Base-by-base conservation (phyloP, 2,329 filamentous ascomycete genomes). In the Chrysoporthe puriensis region DNA sequence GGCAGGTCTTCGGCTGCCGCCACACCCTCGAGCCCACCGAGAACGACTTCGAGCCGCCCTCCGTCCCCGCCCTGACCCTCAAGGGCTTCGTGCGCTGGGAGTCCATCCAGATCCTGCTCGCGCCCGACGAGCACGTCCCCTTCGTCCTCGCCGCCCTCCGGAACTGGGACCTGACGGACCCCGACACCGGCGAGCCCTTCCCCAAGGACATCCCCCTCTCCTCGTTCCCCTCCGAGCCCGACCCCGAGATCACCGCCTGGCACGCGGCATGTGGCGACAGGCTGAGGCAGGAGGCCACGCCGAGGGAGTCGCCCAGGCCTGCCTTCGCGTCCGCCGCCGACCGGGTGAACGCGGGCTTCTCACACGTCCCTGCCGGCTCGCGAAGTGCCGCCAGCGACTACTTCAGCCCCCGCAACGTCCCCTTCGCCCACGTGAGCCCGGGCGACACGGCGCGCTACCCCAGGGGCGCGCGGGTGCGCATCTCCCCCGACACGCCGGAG, bases 61-160 rank as follows among this genome's bases (percentile, higher is more conserved):
- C 86, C 0, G 86, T 97, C 54, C 96, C 96, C 0, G 92, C 94
- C 16, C 81, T 99, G 66, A 96, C 95, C 46, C 84, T 86, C 0
- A 87, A 88, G 74, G 96, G 96, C 52, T 99, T 97, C 77, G 92
- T 95, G 56, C 90, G 93, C 77, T 99, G 95, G 95, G 91, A 97
- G 81, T 93, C 92, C 0, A 91, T 98, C 66, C 93, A 98, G 80
- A 86, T 97, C 32, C 82, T 98, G 46, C 86, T 98, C 1, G 92
- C 90, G 1, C 96, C 96, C 0, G 91, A 96, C 72, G 92, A 96
- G 73, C 94, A 98, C 80, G 91, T 94, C 0, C 88, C 88, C 0
- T 95, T 94, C 73, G 79, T 99, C 34, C 93, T 96, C 74, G 90
- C 88, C 74, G 93, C 94, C 0, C 91, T 97, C 3, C 85, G 86